Conservation (phyloP, 768 basidiomycete genomes). For the Wakefieldia striispora region DNA sequence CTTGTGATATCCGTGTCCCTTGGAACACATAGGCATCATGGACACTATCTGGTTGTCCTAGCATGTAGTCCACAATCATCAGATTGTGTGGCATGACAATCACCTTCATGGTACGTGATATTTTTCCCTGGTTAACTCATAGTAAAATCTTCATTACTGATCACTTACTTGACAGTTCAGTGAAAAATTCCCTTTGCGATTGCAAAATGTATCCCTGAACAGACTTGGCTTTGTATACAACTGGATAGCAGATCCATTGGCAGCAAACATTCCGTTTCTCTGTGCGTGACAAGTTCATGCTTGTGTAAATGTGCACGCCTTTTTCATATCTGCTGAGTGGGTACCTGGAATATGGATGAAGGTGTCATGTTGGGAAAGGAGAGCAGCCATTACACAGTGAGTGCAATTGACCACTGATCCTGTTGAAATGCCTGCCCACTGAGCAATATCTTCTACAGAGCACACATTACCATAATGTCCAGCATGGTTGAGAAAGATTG, state of each 20-base stretch:
- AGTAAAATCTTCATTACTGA: no score
- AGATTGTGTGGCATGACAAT: constrained; percentile 27
- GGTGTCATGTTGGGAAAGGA: background rate
- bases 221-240: background rate
- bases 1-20: background rate
- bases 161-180: constrained; percentile 4
- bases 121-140: no score
- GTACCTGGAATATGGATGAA: background rate
- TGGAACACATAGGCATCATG: constrained; percentile 20
- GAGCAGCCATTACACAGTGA: background rate
- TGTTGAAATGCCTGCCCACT: constrained; percentile 4
- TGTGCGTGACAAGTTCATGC: background rate
- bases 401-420: constrained; percentile 4
- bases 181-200: constrained; percentile 1
- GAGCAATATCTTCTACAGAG: no score
- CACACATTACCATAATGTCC: no score
- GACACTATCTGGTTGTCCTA: constrained; percentile 28
- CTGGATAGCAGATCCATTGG: background rate
- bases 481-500: no score
- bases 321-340: background rate
- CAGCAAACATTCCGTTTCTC: background rate
- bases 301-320: background rate
- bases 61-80: constrained; percentile 26
- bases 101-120: no score
- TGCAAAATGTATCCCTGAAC: constrained; percentile 2